Conservation (phyloP, 2,329 filamentous ascomycete species). For the Aspergillus japonicus region DNA sequence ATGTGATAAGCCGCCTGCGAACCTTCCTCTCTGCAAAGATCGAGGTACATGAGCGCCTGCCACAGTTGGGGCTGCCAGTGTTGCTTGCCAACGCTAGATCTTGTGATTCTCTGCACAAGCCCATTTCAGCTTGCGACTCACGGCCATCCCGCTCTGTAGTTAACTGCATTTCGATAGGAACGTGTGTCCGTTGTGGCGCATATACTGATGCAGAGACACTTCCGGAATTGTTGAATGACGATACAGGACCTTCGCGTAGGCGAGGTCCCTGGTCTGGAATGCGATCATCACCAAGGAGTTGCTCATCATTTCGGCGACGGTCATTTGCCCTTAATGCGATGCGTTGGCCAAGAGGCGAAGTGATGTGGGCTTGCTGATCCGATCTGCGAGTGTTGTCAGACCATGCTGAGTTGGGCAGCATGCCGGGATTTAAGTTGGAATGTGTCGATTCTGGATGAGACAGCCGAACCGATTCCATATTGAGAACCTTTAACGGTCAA, state of each 20-base stretch:
- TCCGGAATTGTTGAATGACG: not conserved
- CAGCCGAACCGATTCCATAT: constrained; percentile 17
- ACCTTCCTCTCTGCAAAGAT: constrained; percentile 56
- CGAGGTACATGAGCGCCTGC: constrained; percentile 28
- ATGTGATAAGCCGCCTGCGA: constrained; percentile 58
- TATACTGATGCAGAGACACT: not conserved
- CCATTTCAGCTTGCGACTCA: not conserved
- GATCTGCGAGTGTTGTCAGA: constrained; percentile 1
- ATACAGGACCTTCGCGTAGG: constrained; percentile 1
- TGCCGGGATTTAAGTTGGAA: constrained; percentile 9
- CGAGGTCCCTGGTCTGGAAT: constrained; percentile 7
- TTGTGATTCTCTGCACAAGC: constrained; percentile 5
- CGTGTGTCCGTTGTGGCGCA: constrained; percentile 5
- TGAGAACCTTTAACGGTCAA: constrained; percentile 8
- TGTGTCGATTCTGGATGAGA: constrained; percentile 14
- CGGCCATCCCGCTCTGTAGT: not conserved
- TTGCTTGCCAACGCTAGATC: constrained; percentile 10
- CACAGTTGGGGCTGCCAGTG: constrained; percentile 4
- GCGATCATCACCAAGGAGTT: constrained; percentile 7
- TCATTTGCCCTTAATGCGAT: not conserved
- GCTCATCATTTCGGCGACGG: constrained; percentile 1
- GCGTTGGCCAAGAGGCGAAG: not conserved
- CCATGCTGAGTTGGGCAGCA: not conserved
- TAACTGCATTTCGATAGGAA: constrained; percentile 4
- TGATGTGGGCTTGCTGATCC: not conserved